phyloP scores from a whole-genome alignment of 352 stramenopile species.

The Pythium oligandrum region DNA sequence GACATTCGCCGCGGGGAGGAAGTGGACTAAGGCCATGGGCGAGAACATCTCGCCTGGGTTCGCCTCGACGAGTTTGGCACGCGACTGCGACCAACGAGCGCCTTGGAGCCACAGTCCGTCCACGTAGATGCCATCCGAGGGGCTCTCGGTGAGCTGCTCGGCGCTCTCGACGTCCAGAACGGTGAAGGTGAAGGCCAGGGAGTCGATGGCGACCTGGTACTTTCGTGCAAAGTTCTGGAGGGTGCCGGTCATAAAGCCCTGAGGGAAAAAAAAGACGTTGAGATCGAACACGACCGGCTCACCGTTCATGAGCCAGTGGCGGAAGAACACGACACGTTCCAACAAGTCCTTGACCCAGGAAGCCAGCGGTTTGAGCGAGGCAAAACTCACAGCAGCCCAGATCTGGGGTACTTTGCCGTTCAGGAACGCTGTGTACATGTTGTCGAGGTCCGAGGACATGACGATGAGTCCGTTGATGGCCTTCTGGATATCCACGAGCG shows the following conservation, averaged over 20 bases:
- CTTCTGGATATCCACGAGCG: constrained; percentile 73
- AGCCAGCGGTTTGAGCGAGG: constrained; percentile 90
- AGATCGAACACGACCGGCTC: constrained; percentile 89
- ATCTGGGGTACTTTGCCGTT: constrained; percentile 88
- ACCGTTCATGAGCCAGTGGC: constrained; percentile 87
- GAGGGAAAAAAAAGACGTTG: constrained; percentile 94
- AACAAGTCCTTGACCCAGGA: constrained; percentile 91
- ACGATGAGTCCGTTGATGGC: constrained; percentile 88
- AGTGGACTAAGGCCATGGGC: constrained; percentile 87
- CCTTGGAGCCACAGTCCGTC: constrained; percentile 87
- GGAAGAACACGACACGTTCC: constrained; percentile 89
- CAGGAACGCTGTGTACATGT: constrained; percentile 94
- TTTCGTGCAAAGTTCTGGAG: constrained; percentile 94
- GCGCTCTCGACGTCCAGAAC: constrained; percentile 66
- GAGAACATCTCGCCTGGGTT: constrained; percentile 90
- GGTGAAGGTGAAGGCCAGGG: constrained; percentile 88
- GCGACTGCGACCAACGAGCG: constrained; percentile 81
- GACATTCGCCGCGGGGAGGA: constrained; percentile 82
- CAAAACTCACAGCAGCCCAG: constrained; percentile 89
- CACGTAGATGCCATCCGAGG: constrained; percentile 90
- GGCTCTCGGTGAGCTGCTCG: constrained; percentile 49
- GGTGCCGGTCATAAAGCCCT: constrained; percentile 95
- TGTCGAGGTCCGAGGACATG: constrained; percentile 94
- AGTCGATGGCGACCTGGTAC: constrained; percentile 94
- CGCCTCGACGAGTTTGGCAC: constrained; percentile 73